phyloP scores from a whole-genome alignment of 208 protist genomes.

The Leishmania guyanensis region DNA sequence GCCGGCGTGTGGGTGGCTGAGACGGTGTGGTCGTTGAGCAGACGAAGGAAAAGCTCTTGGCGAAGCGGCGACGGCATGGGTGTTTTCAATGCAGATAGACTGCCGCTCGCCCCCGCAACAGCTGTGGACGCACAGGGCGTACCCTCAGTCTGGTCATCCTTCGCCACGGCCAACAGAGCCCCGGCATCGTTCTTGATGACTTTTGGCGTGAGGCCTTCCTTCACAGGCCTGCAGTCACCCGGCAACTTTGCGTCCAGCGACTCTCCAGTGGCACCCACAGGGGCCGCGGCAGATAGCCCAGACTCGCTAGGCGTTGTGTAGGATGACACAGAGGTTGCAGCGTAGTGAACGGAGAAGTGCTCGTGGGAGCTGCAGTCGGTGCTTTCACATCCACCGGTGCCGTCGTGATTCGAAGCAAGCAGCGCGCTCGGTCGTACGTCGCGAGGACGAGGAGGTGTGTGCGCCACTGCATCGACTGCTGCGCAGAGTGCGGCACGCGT shows the following conservation, averaged over 20 bases:
- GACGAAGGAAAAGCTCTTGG: constrained; percentile 3
- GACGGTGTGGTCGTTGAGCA: constrained; percentile 6
- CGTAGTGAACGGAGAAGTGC: neutral
- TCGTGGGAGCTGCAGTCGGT: neutral
- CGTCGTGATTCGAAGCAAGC: neutral
- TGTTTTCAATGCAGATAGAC: neutral
- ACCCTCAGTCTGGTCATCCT: neutral
- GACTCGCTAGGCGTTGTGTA: neutral
- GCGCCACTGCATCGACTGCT: constrained; percentile 1
- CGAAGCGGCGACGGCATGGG: constrained; percentile 10
- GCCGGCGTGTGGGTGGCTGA: constrained; percentile 17
- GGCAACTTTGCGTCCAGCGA: neutral
- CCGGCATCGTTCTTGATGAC: neutral
- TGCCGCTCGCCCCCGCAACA: neutral
- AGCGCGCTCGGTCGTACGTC: neutral
- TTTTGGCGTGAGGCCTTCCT: neutral
- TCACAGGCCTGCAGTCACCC: neutral
- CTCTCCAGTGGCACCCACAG: neutral
- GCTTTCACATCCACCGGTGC: neutral
- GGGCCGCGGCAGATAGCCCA: neutral
- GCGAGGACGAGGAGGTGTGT: constrained; percentile 8
- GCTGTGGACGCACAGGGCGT: neutral
- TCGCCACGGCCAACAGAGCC: too few relatives aligned
- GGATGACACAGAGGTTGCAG: neutral
- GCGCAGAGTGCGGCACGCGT: neutral